Conservation (phyloP, 2,329 filamentous ascomycete species). For the Colletotrichum nymphaeae region DNA sequence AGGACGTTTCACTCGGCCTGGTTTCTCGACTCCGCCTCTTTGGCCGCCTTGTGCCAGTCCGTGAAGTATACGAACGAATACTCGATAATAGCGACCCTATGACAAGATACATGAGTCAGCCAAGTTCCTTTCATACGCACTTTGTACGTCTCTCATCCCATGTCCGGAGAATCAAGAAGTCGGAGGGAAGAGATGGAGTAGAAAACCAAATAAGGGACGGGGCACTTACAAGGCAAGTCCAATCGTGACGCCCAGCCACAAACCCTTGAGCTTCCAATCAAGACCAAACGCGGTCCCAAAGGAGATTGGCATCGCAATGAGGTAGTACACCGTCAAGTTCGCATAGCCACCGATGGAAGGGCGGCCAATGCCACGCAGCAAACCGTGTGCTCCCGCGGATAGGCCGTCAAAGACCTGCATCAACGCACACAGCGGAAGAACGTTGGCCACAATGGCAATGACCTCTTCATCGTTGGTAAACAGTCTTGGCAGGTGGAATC, state of each 20-base stretch:
- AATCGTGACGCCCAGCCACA: slow-evolving; percentile 84
- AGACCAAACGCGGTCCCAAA: slow-evolving; percentile 83
- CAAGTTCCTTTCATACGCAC: background rate
- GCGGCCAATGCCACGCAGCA: slow-evolving; percentile 87
- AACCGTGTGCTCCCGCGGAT: slow-evolving; percentile 82
- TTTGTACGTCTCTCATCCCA: background rate
- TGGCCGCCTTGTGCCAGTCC: slow-evolving; percentile 65
- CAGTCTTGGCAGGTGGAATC: slow-evolving; percentile 79
- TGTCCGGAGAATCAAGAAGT: background rate
- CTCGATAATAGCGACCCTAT: slow-evolving; percentile 64
- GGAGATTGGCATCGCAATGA: slow-evolving; percentile 85
- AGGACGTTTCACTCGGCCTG: slow-evolving; percentile 44
- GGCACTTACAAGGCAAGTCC: slow-evolving; percentile 71
- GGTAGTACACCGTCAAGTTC: slow-evolving; percentile 88
- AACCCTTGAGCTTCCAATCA: slow-evolving; percentile 79
- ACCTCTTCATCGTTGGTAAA: slow-evolving; percentile 82
- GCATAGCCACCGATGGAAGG: slow-evolving; percentile 92
- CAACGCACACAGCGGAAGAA: slow-evolving; percentile 84
- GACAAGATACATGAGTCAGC: slow-evolving; percentile 28
- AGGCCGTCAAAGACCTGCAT: slow-evolving; percentile 93
- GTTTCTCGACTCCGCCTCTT: slow-evolving; percentile 65
- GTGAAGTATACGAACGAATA: slow-evolving; percentile 63
- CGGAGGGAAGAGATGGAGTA: background rate
- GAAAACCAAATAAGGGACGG: background rate
- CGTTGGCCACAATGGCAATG: slow-evolving; percentile 72